phyloP scores from a whole-genome alignment of 805 yeast genomes.

The Wickerhamomyces ciferrii region DNA sequence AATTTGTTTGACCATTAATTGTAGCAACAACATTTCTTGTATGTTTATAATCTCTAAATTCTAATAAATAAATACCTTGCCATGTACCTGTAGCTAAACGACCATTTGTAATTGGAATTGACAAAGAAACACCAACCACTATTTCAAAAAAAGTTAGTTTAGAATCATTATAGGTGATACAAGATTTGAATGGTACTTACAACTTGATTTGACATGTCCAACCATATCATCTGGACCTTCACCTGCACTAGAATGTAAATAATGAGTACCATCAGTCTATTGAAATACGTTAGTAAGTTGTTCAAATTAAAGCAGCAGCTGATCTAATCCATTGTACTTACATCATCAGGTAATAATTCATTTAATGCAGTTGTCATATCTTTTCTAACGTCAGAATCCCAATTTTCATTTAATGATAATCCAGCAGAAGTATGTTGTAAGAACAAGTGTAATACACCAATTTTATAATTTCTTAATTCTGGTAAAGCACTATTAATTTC shows the following conservation, averaged over 20 bases:
- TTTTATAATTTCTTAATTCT: constrained; percentile 49
- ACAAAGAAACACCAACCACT: constrained; percentile 57
- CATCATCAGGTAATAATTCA: constrained; percentile 61
- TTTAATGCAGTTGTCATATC: constrained; percentile 66
- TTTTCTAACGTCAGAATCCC: constrained; percentile 69
- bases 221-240: constrained; percentile 88
- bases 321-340: too few relatives aligned
- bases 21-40: constrained; percentile 68
- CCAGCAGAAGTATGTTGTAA: constrained; percentile 81
- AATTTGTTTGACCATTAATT: constrained; percentile 48
- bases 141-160: background rate
- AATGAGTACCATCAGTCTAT: constrained; percentile 16
- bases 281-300: background rate
- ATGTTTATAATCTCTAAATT: constrained; percentile 63
- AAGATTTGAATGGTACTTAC: too few relatives aligned
- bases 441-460: constrained; percentile 63
- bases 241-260: constrained; percentile 35
- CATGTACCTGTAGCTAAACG: constrained; percentile 70
- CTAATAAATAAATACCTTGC: constrained; percentile 80
- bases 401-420: constrained; percentile 70
- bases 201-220: constrained; percentile 63
- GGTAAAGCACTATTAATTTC: constrained; percentile 56
- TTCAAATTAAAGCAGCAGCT: too few relatives aligned
- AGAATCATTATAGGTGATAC: constrained; percentile 13
- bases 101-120: constrained; percentile 69